Conservation (phyloP, 129 eudicot genomes). For the Centella asiatica region DNA sequence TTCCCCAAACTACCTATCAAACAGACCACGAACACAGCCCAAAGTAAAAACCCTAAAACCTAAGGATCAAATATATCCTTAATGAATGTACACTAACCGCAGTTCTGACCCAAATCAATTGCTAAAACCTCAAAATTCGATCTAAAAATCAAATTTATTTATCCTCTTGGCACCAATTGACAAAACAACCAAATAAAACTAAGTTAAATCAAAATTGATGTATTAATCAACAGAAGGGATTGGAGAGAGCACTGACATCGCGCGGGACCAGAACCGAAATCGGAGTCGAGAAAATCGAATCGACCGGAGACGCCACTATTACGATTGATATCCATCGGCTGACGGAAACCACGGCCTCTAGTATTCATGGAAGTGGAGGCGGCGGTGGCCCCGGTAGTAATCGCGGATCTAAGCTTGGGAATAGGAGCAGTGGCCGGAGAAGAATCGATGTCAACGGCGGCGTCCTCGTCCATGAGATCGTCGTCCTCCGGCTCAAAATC, state of each 20-base stretch:
- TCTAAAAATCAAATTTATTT: no score
- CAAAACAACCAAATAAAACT: no score
- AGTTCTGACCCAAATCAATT: no score
- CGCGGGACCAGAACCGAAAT: conserved; percentile 86
- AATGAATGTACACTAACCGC: no score
- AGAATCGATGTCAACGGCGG: conserved; percentile 33
- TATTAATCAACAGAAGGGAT: no score
- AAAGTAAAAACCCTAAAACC: no score
- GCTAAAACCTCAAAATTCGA: no score
- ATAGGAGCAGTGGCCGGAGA: conserved; percentile 46
- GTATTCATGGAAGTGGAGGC: conserved; percentile 56
- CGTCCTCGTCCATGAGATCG: conserved; percentile 97
- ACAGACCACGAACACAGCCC: no score
- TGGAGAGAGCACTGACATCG: conserved; percentile 48
- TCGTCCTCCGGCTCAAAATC: conserved; percentile 96
- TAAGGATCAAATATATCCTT: no score
- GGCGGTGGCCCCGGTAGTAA: conserved; percentile 55
- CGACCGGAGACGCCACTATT: conserved; percentile 63
- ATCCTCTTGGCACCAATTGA: no score
- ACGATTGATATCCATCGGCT: conserved; percentile 60
- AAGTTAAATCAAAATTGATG: no score
- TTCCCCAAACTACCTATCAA: no score
- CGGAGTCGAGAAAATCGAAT: conserved; percentile 76
- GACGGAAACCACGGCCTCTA: conserved; percentile 91
- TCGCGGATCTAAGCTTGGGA: conserved; percentile 77